Evolutionary conservation across 768 basidiomycete species (phyloP).

Genomic region (Exidia glandulosa): DNA sequence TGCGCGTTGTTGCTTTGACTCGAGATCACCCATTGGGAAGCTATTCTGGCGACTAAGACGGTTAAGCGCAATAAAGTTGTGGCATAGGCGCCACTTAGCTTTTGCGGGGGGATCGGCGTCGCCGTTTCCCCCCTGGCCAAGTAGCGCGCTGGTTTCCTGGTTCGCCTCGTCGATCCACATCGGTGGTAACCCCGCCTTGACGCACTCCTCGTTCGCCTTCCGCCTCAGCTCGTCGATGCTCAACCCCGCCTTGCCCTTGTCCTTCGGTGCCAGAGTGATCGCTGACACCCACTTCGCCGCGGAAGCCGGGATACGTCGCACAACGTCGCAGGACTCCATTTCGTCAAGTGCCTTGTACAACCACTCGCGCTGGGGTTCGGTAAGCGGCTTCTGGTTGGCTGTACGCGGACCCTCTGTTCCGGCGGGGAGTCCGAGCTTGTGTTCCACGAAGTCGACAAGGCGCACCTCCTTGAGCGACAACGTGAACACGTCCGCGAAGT

Average conservation of each 20-base stretch:
- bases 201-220: slow-evolving; percentile 24
- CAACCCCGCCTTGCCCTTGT: slow-evolving; percentile 19
- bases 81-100: slow-evolving; percentile 27
- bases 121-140: too few relatives aligned
- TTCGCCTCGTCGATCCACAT: not conserved
- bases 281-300: slow-evolving; percentile 26
- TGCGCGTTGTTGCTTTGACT: too few relatives aligned
- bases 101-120: too few relatives aligned
- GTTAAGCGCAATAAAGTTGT: slow-evolving; percentile 31
- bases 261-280: slow-evolving; percentile 28
- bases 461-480: slow-evolving; percentile 28
- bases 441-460: slow-evolving; percentile 19
- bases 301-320: slow-evolving; percentile 16
- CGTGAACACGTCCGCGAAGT: slow-evolving; percentile 31
- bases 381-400: slow-evolving; percentile 19
- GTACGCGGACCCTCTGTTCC: too few relatives aligned
- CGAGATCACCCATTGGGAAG: too few relatives aligned
- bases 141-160: too few relatives aligned
- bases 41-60: too few relatives aligned
- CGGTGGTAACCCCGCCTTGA: slow-evolving; percentile 12
- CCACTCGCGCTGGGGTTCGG: slow-evolving; percentile 21
- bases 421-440: slow-evolving; percentile 7
- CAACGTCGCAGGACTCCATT: slow-evolving; percentile 24
- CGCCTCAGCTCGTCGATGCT: slow-evolving; percentile 24
- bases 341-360: slow-evolving; percentile 22